A percentile compares a stretch with the other conserved stretches of the same genome.
These are phyloP conservation scores for Asclepias syriaca DNA, from an alignment of 257 asterid genomes.

Conservation along the genomic window DNA sequence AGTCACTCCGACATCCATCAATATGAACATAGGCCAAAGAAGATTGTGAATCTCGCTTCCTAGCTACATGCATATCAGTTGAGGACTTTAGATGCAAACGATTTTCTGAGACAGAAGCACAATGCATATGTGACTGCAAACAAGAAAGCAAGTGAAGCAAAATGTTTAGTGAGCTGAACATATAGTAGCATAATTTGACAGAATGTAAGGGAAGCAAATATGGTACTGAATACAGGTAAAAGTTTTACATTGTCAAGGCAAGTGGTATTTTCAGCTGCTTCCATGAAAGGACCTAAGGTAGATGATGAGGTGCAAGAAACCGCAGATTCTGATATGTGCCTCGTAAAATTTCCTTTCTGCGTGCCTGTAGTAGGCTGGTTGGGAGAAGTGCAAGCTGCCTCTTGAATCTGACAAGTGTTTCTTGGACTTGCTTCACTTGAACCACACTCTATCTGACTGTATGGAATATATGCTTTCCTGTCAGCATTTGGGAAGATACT, in stretches of 20 bases:
- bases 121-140: conserved; percentile 29
- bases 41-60: conserved; percentile 22
- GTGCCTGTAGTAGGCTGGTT: not conserved
- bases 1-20: conserved; percentile 22
- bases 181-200: not conserved
- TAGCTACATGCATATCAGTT: conserved; percentile 17
- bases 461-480: conserved; percentile 56
- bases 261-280: conserved; percentile 23
- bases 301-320: not conserved
- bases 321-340: conserved; percentile 22
- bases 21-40: conserved; percentile 22
- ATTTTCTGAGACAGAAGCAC: conserved; percentile 21
- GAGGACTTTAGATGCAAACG: conserved; percentile 17
- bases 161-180: not conserved
- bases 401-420: conserved; percentile 4
- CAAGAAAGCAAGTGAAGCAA: not conserved
- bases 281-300: not conserved
- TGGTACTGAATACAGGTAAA: not conserved
- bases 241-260: conserved; percentile 27
- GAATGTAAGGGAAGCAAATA: not conserved
- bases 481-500: conserved; percentile 41
- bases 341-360: conserved; percentile 8
- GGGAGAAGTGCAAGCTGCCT: conserved; percentile 10
- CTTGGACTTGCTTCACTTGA: conserved; percentile 16
- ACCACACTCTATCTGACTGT: conserved; percentile 38